Evolutionary conservation across 164 flowering plant genomes (phyloP), one percentile per base, ranked within the genome.

Genomic region (Annona cherimola): DNA sequence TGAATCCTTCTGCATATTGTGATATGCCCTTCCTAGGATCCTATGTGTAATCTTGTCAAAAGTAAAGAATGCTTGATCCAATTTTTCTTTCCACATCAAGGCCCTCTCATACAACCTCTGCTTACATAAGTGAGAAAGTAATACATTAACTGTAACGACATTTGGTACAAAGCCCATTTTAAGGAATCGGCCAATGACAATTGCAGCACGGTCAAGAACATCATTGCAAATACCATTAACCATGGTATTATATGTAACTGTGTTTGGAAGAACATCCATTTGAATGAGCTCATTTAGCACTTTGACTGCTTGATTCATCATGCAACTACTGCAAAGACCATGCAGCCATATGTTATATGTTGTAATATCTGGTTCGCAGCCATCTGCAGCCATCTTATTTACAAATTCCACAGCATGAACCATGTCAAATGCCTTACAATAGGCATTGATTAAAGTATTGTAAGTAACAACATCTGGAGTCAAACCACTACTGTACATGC

Each of bases 121-220:
- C 77, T 82, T 88, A 79, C 85, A 85, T 68, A 88, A 85, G 20
- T 89, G 94, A 74, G 97, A 86, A 75, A 95, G 83, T 78, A 95
- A 80, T 43, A 80, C 72, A 79, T 93, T 93, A 9, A 74, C 75
- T 4, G 99, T 90, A 46, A 89, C 86, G 26, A 85, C 77, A 82
- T 95, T 86, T 19, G 99, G 97, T 73, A 86, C 75, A 78, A 93
- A 93, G 18, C 86, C 88, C 85, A 90, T 85, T 87, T 93, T 95
- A 71, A 93, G 86, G 81, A 95, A 79, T 74, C 89, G 93, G 50
- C 88, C 94, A 44, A 90, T 78, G 68, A 95, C 63, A 60, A 88
- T 84, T 88, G 84, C 81, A 71, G 98, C 93, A 67, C 83, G 89
- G 60, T 91, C 94, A 41, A 90, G 80, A 63, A 86, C 77, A 75